These are phyloP conservation scores for Trebouxia gelatinosa DNA, from an alignment of 163 green algal genomes.

Conservation along the genomic window DNA sequence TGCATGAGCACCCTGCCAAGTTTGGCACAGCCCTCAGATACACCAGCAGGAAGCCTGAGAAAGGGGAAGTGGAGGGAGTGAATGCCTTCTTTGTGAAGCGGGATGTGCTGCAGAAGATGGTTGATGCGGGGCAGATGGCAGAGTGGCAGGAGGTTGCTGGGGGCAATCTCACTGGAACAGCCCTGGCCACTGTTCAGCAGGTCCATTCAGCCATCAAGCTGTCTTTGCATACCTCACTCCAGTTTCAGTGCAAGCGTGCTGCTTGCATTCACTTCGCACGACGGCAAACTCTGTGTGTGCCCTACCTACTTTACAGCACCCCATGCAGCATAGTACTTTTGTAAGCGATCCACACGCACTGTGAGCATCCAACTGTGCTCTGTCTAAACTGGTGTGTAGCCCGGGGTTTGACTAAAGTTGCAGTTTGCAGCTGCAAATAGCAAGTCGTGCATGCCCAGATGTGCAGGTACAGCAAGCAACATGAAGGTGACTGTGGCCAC, in stretches of 20 bases:
- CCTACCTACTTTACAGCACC: too few relatives aligned
- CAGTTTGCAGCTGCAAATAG: too few relatives aligned
- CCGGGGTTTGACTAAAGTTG: too few relatives aligned
- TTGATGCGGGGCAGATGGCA: conserved; percentile 33
- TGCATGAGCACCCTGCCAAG: conserved; percentile 28
- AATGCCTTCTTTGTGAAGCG: conserved; percentile 39
- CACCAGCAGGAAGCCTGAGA: conserved; percentile 36
- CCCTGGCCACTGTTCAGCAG: background rate
- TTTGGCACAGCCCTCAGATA: conserved; percentile 25
- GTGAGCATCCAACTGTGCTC: background rate
- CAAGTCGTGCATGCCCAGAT: background rate
- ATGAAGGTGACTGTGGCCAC: background rate
- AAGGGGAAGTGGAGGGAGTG: conserved; percentile 41
- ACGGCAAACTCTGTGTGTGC: too few relatives aligned
- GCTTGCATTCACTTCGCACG: background rate
- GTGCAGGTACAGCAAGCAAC: background rate
- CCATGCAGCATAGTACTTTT: background rate
- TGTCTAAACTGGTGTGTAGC: background rate
- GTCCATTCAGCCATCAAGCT: background rate
- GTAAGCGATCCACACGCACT: background rate
- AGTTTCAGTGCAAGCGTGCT: background rate
- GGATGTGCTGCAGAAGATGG: conserved; percentile 36
- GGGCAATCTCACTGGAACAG: conserved; percentile 19
- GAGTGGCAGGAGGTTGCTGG: conserved; percentile 32
- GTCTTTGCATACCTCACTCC: background rate